Percentiles rank a stretch among this genome's conserved stretches.
These are phyloP conservation scores for Neodidymelliopsis sp. DNA, from an alignment of 2,329 filamentous ascomycete species.

Conservation along the genomic window DNA sequence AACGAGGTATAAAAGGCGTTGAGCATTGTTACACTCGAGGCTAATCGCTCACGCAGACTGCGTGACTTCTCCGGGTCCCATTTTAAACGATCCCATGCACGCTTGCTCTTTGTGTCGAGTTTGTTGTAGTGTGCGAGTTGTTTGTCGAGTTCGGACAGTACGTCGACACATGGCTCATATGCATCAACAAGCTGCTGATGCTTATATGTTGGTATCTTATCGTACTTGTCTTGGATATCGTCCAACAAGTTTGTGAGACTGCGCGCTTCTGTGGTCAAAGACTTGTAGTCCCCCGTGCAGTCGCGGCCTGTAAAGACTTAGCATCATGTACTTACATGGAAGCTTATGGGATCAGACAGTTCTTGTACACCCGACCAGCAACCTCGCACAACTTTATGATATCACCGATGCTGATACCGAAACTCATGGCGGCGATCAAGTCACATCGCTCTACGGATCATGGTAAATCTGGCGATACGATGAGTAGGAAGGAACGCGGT, in stretches of 20 bases:
- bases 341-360: conserved; percentile 22
- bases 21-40: conserved; percentile 34
- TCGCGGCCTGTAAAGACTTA: conserved; percentile 33
- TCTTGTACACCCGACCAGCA: conserved; percentile 34
- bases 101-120: conserved; percentile 39
- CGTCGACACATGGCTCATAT: conserved; percentile 34
- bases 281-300: conserved; percentile 40
- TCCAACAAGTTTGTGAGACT: conserved; percentile 37
- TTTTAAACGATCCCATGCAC: conserved; percentile 41
- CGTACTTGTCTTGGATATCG: conserved; percentile 39
- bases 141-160: conserved; percentile 37
- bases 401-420: conserved; percentile 37
- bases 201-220: conserved; percentile 31
- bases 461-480: not conserved
- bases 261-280: conserved; percentile 34
- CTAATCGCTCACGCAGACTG: conserved; percentile 32
- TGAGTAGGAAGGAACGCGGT: not conserved
- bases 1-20: conserved; percentile 38
- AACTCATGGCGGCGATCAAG: conserved; percentile 27
- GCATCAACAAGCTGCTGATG: conserved; percentile 30
- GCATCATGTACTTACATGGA: not conserved
- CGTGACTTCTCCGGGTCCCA: conserved; percentile 37
- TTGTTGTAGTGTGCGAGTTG: conserved; percentile 38
- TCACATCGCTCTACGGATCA: not conserved
- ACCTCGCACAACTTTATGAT: conserved; percentile 37